Base-by-base conservation (phyloP, 257 asterid species). In the Hygrophila difformis region DNA sequence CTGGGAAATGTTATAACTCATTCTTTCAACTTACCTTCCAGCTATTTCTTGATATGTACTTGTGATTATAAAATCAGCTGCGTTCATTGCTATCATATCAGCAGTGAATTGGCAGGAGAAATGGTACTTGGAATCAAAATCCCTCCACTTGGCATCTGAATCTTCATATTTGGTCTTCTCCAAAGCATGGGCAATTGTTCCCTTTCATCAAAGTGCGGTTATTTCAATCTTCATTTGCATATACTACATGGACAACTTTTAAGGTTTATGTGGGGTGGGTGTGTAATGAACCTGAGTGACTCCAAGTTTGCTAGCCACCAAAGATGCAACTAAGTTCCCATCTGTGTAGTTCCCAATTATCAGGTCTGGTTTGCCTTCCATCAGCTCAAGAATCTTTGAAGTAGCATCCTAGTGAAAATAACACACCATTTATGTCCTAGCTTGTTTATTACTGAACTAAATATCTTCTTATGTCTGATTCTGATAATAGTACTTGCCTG, bases 41-140 rank as follows among this genome's bases (percentile, higher is more conserved):
- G 94, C 96, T 41, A 86, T 82, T 70, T 86, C 96, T 73, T 86
- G 96, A 60, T 74, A 86, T 44, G 94, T 86, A 68, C 92, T 82
- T 47, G 96, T 70, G 39, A 86, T 71, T 37, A 81, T 70, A 63
- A 82, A 87, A 67, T 87, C 94, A 37, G 96, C 76, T 39, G 93
- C 54, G 58, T 82, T 87, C 96, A 87, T 87, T 33, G 94, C 81
- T 47, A 87, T 66, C 48, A 82, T 55, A 68, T 79, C 94, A 65
- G 86, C 94, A 33, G 84, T 70, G 51, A 86, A 86, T 70, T 82
- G 96, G 64, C 88, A 76, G 20, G 94, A 82, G 60, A 86, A 86
- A 61, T 87, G 94, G 60, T 87, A 82, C 54, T 82, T 87, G 8
- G 78, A 57, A 54, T 87, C 94, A 1, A 82, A 64, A 10, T 72